A percentile compares a stretch with the other conserved stretches of the same genome.
phyloP scores from a whole-genome alignment of 768 basidiomycete genomes.

The Pulveroboletus sp. region DNA sequence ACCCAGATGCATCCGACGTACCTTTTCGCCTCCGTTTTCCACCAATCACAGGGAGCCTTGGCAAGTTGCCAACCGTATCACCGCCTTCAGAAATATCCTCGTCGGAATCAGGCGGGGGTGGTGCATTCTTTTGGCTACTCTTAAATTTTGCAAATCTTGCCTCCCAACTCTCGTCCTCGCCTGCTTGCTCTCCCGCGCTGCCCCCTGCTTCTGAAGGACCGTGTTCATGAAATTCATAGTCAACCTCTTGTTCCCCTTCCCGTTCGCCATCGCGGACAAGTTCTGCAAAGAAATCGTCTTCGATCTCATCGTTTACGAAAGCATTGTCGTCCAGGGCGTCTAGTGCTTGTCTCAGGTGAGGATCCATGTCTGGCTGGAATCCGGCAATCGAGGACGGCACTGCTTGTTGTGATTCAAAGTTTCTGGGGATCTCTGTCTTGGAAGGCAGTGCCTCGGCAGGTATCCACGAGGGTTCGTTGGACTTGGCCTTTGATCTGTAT shows the following conservation, averaged over 20 bases:
- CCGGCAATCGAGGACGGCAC: constrained; percentile 83
- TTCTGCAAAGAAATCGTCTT: constrained; percentile 75
- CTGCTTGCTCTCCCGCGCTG: constrained; percentile 26
- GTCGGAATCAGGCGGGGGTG: constrained; percentile 41
- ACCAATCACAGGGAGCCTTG: constrained; percentile 74
- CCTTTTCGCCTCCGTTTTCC: constrained; percentile 71
- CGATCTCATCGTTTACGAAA: constrained; percentile 76
- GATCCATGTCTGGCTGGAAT: constrained; percentile 95
- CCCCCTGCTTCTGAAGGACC: constrained; percentile 20
- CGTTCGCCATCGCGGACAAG: constrained; percentile 73
- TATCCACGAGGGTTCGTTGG: constrained; percentile 39
- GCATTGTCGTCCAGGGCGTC: constrained; percentile 96
- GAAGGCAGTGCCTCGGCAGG: constrained; percentile 76
- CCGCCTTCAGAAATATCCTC: constrained; percentile 64
- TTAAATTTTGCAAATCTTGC: constrained; percentile 82
- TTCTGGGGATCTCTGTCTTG: constrained; percentile 65
- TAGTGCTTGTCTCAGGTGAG: constrained; percentile 86
- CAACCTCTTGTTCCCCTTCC: constrained; percentile 53
- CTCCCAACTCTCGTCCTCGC: constrained; percentile 59
- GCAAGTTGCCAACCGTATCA: constrained; percentile 80
- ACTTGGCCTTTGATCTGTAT: constrained; percentile 25
- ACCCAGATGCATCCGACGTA: constrained; percentile 84
- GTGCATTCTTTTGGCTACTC: constrained; percentile 36
- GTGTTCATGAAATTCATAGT: constrained; percentile 66
- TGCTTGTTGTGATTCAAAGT: constrained; percentile 72